Base-by-base conservation (phyloP, 768 basidiomycete genomes). In the Cystobasidium tubakii region DNA sequence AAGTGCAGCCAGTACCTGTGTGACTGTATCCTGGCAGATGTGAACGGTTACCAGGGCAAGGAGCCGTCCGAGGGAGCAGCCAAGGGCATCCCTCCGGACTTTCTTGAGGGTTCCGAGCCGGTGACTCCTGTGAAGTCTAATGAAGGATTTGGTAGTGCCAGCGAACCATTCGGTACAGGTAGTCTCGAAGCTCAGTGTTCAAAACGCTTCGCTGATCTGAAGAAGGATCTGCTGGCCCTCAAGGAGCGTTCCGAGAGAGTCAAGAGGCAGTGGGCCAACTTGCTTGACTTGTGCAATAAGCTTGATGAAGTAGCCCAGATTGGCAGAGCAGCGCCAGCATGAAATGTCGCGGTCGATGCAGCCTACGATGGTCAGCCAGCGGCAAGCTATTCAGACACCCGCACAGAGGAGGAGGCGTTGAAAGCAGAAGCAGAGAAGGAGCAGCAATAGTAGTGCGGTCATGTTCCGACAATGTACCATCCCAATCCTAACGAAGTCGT, bases 211-310 rank as follows among this genome's bases (percentile, higher is more conserved):
- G 57, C 25, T 13, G 33, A 60, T 9, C 13, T 60, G 29, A 60
- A 29, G 29, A 34, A 34, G 33, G 57, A 29, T 12, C 21, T 60
- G 21, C 25, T 60, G 15, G 4, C 57, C 6, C 27, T 60, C 23
- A 60, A 9, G 13, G 29, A 34, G 25, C 57, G 33, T 27, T 60
- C 57, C 12, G 57, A 27, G 23, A 60, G 57, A 21, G 13, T 60
- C 29, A 60, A 60, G 57, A 60, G 21, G 21, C 57, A 60, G 33
- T 60, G 57, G 57, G 33, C 33, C 27, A 60, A 60, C 33, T 34
- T 60, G 25, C 27, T 60, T 12, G 57, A 60, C 23, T 21, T 60
- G 57, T 60, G 57, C 57, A 60, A 60, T 23, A 50, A 50, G n/a
- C 46, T 50, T 15, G 46, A 50, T 50, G 46, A 50, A 50, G 46